Evolutionary conservation across 352 stramenopile species (phyloP).

Genomic region (Pythium aphanidermatum): DNA sequence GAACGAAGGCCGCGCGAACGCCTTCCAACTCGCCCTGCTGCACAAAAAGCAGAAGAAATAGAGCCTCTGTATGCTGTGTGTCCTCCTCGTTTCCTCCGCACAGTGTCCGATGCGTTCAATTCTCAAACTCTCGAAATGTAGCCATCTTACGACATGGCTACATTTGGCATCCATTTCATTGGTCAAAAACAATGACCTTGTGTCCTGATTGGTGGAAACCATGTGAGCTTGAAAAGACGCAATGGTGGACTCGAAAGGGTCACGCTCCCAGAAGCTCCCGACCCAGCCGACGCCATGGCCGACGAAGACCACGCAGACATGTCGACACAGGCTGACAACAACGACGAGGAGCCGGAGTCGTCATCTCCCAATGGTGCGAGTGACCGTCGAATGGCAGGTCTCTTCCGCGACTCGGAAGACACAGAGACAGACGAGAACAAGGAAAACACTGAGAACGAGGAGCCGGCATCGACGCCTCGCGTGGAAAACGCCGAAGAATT

Average conservation of each 20-base stretch:
- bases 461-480: not conserved
- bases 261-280: not conserved
- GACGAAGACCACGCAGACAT: not conserved
- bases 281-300: not conserved
- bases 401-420: constrained; percentile 5
- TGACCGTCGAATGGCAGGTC: constrained; percentile 5
- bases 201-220: no score
- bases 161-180: not conserved
- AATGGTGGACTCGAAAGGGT: not conserved
- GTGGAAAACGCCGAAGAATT: constrained; percentile 35
- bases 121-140: no score
- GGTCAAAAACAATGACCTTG: not conserved
- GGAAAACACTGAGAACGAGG: constrained; percentile 1
- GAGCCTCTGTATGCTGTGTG: not conserved
- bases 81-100: no score
- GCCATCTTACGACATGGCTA: not conserved
- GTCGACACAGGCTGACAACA: not conserved
- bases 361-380: no score
- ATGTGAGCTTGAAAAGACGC: no score
- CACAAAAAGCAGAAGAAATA: constrained; percentile 46
- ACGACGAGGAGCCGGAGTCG: no score
- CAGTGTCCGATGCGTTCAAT: no score
- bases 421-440: no score
- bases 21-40: constrained; percentile 55
- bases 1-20: constrained; percentile 69